Conservation (phyloP, 2,329 filamentous ascomycete genomes). For the Myotisia sp. region DNA sequence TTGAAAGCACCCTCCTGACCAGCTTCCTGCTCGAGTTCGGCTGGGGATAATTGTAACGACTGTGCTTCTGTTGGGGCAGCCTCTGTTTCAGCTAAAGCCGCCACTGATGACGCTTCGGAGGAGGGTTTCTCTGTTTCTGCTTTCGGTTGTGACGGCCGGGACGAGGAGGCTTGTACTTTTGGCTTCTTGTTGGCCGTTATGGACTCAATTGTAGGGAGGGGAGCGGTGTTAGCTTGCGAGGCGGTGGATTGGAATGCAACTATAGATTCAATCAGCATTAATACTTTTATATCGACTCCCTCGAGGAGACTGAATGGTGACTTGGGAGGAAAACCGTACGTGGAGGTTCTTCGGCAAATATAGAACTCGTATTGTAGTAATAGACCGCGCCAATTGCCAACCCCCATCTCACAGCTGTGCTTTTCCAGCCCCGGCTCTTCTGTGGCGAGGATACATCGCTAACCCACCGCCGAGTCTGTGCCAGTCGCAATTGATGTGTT, state of each 20-base stretch:
- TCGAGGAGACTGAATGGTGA: too few relatives aligned
- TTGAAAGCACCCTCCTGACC: conserved; percentile 87
- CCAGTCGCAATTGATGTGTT: conserved; percentile 9
- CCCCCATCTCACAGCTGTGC: conserved; percentile 56
- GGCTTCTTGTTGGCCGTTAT: conserved; percentile 8
- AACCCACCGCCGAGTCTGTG: conserved; percentile 34
- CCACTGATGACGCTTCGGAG: conserved; percentile 11
- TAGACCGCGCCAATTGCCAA: conserved; percentile 66
- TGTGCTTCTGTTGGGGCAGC: conserved; percentile 6
- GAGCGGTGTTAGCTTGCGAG: conserved; percentile 4
- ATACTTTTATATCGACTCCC: too few relatives aligned
- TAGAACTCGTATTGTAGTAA: conserved; percentile 80
- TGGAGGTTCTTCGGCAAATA: conserved; percentile 70
- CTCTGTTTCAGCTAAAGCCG: conserved; percentile 12
- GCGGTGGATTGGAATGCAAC: conserved; percentile 4
- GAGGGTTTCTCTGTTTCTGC: conserved; percentile 8
- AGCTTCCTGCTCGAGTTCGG: conserved; percentile 63
- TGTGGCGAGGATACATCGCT: conserved; percentile 43
- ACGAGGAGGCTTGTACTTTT: conserved; percentile 7
- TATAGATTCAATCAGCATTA: too few relatives aligned
- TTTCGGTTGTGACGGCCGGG: conserved; percentile 11
- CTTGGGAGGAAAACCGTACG: conserved; percentile 40
- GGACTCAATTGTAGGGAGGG: conserved; percentile 9
- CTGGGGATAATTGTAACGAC: conserved; percentile 20
- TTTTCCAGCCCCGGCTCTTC: conserved; percentile 71